phyloP scores from a whole-genome alignment of 495 filamentous ascomycete genomes.

The Penicillium angulare region DNA sequence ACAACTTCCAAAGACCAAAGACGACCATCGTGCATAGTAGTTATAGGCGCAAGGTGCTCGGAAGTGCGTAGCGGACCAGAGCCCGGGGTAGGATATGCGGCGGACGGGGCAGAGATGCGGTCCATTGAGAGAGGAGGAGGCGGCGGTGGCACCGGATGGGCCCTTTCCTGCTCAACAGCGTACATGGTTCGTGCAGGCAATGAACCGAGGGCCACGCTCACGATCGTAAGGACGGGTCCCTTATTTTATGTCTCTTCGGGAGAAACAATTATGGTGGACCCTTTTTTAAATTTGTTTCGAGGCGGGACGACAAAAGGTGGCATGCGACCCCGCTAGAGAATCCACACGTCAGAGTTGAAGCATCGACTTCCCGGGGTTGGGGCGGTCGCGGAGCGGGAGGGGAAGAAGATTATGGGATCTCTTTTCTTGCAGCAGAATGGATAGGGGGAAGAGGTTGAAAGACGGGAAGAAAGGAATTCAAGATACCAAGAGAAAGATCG shows the following conservation, averaged over 20 bases:
- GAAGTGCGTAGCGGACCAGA: constrained; percentile 31
- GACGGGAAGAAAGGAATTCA: constrained; percentile 6
- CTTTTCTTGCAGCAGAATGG: neutral
- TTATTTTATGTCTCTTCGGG: constrained; percentile 15
- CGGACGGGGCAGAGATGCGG: constrained; percentile 42
- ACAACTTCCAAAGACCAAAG: constrained; percentile 73
- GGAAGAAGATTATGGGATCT: constrained; percentile 3
- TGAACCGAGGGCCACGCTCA: constrained; percentile 24
- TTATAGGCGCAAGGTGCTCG: constrained; percentile 38
- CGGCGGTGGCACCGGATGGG: constrained; percentile 37
- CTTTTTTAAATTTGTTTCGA: constrained; percentile 2
- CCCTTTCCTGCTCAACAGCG: constrained; percentile 42
- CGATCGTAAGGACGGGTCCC: constrained; percentile 13
- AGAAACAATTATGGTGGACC: neutral
- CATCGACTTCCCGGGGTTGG: constrained; percentile 27
- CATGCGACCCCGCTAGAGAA: constrained; percentile 29
- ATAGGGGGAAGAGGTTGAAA: constrained; percentile 10
- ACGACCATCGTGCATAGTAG: constrained; percentile 45
- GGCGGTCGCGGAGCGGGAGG: constrained; percentile 3
- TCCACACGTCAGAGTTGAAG: constrained; percentile 34
- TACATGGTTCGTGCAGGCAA: constrained; percentile 38
- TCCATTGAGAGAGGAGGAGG: constrained; percentile 49
- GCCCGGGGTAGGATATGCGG: constrained; percentile 42
- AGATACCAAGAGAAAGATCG: constrained; percentile 1
- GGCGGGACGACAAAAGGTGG: constrained; percentile 12